Base-by-base conservation (phyloP, 192 early-diverging fungal genomes). In the Linnemannia elongata region DNA sequence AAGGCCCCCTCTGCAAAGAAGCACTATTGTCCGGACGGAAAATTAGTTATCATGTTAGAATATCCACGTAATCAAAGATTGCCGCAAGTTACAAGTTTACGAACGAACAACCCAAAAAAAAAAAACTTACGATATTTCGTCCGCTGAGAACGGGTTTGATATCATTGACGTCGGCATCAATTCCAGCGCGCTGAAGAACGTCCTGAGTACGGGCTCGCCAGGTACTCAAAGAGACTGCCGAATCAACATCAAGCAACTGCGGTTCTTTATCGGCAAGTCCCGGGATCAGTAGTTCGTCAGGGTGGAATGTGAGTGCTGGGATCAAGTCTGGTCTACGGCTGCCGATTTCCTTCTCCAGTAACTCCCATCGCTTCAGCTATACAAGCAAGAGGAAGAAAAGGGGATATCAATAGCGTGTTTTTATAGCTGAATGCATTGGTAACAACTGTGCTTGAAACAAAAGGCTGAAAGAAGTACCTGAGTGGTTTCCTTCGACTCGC, bases 251-350 rank as follows among this genome's bases (percentile, higher is more conserved):
- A 8, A 83, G 68, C 75, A 75, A 83, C 1, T 36, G 71, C 2
- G 70, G 68, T 44, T 63, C 47, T 42, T 55, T 18, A 44, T 70
- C 44, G 35, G 74, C 36, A 33, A 60, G 49, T 33, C 57, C 63
- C 17, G 57, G 44, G 38, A 80, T 20, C 35, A 33, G 17, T 63
- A 41, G 54, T 18, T 55, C 36, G 42, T 69, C 70, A 30, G 36
- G 68, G 18, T 8, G 33, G 15, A 74, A 54, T 38, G 73, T 60
- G 39, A 66, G 27, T 15, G 60, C 60, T 33, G 63, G 33, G 13
- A 74, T 68, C 15, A 89, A 66, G 69, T 89, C 69, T 69, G 88
- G 88, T n/a, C 81, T 68, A 7, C n/a, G 35, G 30, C 52, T 78
- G 24, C 80, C 49, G 6, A 89, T 55, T 18, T 78, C 75, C 45